Percentiles rank a stretch among this genome's conserved stretches.
These are phyloP conservation scores for Nitzschia putrida DNA, from an alignment of 108 stramenopile genomes.

Conservation along the genomic window DNA sequence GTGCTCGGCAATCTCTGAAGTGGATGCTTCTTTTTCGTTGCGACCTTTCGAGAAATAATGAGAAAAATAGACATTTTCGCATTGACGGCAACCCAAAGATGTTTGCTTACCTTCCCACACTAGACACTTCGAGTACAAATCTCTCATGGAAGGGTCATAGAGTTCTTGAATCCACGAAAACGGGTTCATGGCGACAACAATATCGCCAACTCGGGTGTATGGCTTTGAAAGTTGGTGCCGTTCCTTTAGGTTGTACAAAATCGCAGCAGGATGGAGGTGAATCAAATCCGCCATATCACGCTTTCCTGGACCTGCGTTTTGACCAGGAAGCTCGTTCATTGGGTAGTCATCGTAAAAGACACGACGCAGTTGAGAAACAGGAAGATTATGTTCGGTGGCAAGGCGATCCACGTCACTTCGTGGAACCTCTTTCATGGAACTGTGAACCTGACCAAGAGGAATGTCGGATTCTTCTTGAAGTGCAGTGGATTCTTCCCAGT, in stretches of 20 bases:
- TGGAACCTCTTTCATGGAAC: constrained; percentile 6
- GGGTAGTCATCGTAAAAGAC: constrained; percentile 60
- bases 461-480: constrained; percentile 9
- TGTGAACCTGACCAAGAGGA: background rate
- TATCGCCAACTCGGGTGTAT: constrained; percentile 91
- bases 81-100: too few species aligned
- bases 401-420: background rate
- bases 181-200: constrained; percentile 92
- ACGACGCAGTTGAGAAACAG: constrained; percentile 1
- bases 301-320: constrained; percentile 48
- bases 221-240: constrained; percentile 66
- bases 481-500: constrained; percentile 63
- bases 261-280: constrained; percentile 79
- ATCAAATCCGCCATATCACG: constrained; percentile 80
- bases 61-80: background rate
- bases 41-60: background rate
- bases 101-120: constrained; percentile 45
- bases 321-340: constrained; percentile 56
- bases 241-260: constrained; percentile 82
- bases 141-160: constrained; percentile 50
- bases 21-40: background rate
- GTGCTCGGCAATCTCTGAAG: constrained; percentile 30
- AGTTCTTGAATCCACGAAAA: constrained; percentile 61
- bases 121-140: constrained; percentile 50
- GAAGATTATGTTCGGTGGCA: background rate